Evolutionary conservation across 2,329 filamentous ascomycete genomes (phyloP).

Genomic region (Phoma sp.): DNA sequence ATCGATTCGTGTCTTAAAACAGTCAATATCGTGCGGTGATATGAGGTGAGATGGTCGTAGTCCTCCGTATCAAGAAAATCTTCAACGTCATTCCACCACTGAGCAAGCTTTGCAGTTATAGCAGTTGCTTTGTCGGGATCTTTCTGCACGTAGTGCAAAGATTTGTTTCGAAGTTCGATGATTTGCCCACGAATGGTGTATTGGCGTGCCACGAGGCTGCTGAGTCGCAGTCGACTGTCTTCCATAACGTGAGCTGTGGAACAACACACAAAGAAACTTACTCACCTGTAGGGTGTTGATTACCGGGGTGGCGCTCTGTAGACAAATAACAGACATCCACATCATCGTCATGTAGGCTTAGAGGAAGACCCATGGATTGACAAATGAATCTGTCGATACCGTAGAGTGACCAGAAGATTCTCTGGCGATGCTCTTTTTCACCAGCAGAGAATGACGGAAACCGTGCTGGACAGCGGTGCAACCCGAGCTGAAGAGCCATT

Average conservation of each 20-base stretch:
- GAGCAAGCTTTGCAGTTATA: slow-evolving; percentile 57
- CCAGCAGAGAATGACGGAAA: slow-evolving; percentile 57
- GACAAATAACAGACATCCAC: slow-evolving; percentile 63
- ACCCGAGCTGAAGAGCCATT: slow-evolving; percentile 62
- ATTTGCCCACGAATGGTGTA: slow-evolving; percentile 58
- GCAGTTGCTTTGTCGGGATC: slow-evolving; percentile 52
- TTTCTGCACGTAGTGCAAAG: slow-evolving; percentile 54
- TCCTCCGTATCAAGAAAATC: slow-evolving; percentile 53
- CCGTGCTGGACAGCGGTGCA: slow-evolving; percentile 63
- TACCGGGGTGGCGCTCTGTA: slow-evolving; percentile 52
- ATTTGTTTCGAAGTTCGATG: slow-evolving; percentile 60
- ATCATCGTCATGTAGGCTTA: slow-evolving; percentile 63
- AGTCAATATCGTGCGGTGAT: slow-evolving; percentile 52
- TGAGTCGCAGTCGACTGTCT: slow-evolving; percentile 23
- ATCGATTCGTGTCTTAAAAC: slow-evolving; percentile 58
- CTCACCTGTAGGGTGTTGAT: slow-evolving; percentile 19
- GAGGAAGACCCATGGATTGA: slow-evolving; percentile 62
- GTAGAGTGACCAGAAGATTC: slow-evolving; percentile 65
- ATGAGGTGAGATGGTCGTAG: slow-evolving; percentile 28
- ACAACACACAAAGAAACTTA: neutral
- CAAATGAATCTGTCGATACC: slow-evolving; percentile 62
- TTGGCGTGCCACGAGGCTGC: slow-evolving; percentile 53
- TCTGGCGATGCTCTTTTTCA: slow-evolving; percentile 57
- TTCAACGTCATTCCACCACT: slow-evolving; percentile 62
- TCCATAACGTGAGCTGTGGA: neutral